These are phyloP conservation scores for Batkoa obscura DNA, from an alignment of 371 early-diverging fungal genomes.

Conservation along the genomic window DNA sequence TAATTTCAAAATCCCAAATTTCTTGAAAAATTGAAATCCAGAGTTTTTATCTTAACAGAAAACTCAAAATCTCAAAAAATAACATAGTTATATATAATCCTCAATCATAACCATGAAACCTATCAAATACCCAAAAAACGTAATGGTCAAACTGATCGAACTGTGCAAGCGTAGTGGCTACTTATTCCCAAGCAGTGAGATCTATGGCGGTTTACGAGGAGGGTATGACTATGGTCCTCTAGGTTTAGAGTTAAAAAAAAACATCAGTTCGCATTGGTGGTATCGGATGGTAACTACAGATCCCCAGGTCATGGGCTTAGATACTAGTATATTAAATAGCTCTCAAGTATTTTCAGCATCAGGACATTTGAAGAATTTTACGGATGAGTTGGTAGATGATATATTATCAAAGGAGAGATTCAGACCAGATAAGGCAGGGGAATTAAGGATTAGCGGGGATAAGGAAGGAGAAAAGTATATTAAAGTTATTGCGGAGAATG, in stretches of 20 bases:
- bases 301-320: slow-evolving; percentile 32
- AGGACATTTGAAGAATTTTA: slow-evolving; percentile 46
- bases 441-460: slow-evolving; percentile 8
- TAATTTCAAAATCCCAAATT: too few species aligned
- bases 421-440: slow-evolving; percentile 43
- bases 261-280: slow-evolving; percentile 34
- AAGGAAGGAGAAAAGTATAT: not conserved
- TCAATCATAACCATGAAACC: too few species aligned
- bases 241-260: slow-evolving; percentile 41
- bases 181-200: slow-evolving; percentile 40
- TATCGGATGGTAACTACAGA: not conserved
- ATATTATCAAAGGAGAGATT: slow-evolving; percentile 34
- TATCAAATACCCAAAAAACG: too few species aligned
- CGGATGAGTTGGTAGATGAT: slow-evolving; percentile 40
- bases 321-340: slow-evolving; percentile 42
- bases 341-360: slow-evolving; percentile 40
- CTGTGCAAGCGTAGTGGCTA: slow-evolving; percentile 32
- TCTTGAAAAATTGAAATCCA: too few species aligned
- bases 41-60: too few species aligned
- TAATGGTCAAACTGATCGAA: not conserved
- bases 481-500: not conserved
- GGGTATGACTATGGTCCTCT: slow-evolving; percentile 49
- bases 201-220: slow-evolving; percentile 44
- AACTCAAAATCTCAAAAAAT: too few species aligned
- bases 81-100: too few species aligned